Percentiles rank a stretch among this genome's conserved stretches.
Conservation (phyloP, 257 asterid genomes). For the Mitragyna speciosa region DNA sequence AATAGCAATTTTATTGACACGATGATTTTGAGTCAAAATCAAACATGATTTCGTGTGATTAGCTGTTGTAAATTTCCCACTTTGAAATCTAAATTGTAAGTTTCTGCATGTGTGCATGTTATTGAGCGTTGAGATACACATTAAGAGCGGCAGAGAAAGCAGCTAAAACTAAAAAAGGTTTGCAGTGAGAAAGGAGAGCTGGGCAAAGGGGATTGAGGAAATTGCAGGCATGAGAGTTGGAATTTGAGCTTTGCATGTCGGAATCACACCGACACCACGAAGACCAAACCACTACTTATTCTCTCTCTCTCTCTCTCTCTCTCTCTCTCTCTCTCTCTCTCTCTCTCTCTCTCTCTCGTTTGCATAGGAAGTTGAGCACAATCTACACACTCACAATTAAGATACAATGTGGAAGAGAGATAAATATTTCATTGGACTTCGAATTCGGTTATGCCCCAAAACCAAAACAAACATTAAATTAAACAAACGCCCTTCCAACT, state of each 20-base stretch:
- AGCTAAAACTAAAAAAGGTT: not conserved
- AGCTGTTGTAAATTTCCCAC: not conserved
- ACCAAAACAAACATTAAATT: not conserved
- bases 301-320: not conserved
- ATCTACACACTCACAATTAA: conserved; percentile 11
- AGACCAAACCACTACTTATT: conserved; percentile 27
- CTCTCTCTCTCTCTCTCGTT: not conserved
- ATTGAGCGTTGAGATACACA: not conserved
- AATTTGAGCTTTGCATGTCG: conserved; percentile 34
- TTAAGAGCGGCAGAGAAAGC: not conserved
- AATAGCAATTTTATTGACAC: too few species aligned
- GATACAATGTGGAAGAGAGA: not conserved
- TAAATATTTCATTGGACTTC: conserved; percentile 19
- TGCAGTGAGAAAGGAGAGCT: not conserved
- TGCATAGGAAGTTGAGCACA: conserved; percentile 26
- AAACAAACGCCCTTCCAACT: conserved; percentile 28
- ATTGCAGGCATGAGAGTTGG: conserved; percentile 14
- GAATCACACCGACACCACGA: conserved; percentile 33
- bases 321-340: not conserved
- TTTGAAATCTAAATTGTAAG: not conserved
- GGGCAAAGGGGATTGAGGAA: not conserved
- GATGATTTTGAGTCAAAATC: too few species aligned
- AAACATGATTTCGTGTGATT: not conserved
- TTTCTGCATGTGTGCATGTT: not conserved
- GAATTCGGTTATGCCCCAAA: conserved; percentile 11